phyloP scores from a whole-genome alignment of 495 filamentous ascomycete species.

The Aspergillus haitiensis region DNA sequence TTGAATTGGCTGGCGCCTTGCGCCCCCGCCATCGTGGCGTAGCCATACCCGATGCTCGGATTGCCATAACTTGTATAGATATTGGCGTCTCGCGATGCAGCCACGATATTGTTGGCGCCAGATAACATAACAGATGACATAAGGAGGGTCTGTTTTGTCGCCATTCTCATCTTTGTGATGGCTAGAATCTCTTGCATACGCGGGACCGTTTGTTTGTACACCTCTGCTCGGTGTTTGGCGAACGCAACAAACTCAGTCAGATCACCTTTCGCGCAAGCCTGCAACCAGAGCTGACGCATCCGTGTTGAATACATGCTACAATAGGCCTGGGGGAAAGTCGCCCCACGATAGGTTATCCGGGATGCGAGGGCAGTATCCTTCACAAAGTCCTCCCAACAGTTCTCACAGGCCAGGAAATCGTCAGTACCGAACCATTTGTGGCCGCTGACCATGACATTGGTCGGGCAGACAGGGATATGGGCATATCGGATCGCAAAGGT shows the following conservation, averaged over 20 bases:
- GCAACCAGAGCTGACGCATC: neutral
- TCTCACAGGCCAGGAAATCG: neutral
- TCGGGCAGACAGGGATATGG: neutral
- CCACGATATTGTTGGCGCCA: neutral
- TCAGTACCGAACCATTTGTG: neutral
- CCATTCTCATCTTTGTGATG: neutral
- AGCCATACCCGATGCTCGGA: neutral
- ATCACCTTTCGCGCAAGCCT: constrained; percentile 3
- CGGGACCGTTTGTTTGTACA: neutral
- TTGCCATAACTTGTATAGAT: neutral
- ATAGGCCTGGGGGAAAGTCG: neutral
- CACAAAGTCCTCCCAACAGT: constrained; percentile 8
- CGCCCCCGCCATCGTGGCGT: neutral
- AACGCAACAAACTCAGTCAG: neutral
- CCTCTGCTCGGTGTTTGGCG: neutral
- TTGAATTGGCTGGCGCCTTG: constrained; percentile 2
- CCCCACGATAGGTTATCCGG: neutral
- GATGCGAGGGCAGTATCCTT: neutral
- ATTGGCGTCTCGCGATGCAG: neutral
- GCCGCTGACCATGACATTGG: neutral
- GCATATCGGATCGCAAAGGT: constrained; percentile 1
- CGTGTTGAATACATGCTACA: neutral
- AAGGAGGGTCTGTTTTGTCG: neutral
- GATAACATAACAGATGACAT: constrained; percentile 2
- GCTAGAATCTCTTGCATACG: constrained; percentile 1